Evolutionary conservation across 805 yeast species (phyloP), one percentile per base, ranked within the genome.

Genomic region (Yarrowia divulgata): DNA sequence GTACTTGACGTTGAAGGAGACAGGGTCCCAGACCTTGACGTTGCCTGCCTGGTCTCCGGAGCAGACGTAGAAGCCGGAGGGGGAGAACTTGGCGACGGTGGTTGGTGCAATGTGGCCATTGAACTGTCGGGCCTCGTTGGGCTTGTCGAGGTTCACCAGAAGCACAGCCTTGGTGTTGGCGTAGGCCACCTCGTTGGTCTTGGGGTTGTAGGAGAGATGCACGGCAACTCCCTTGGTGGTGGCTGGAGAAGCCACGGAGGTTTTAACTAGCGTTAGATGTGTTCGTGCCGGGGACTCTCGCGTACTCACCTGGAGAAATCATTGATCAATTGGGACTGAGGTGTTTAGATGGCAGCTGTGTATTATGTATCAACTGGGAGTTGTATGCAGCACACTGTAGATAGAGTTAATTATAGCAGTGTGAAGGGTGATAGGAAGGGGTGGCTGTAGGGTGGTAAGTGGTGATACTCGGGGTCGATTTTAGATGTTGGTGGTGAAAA

Each of bases 31-130:
- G 55, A 95, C 87, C 73, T 90, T 89, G 54, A 94, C 96, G 71
- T 85, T 85, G 37, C 99, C 99, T n/a, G 88, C 79, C 73, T 87
- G 91, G 76, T 94, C 99, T 58, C 97, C 98, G 3, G 97, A 89
- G 1, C 97, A 97, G 39, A 94, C 81, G 79, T 91, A 94, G 78
- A 83, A 89, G 0, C 99, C 98, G 13, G 93, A 88, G 1, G 98
- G 97, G 0, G 97, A 83, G 77, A 95, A 92, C 58, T 86, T 85
- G 16, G 95, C 97, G 3, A 89, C 97, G 0, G 97, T 90, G 48
- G 96, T 91, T 29, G 85, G 79, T 49, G 82, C 81, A 43, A 84
- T 83, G 78, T 94, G 98, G 58, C 86, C 88, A 10, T 85, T 85
- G 80, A 89, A 94, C 75, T 91, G 97, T n/a, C 83, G 76, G 12